A percentile compares a stretch with the other conserved stretches of the same genome.
phyloP scores from a whole-genome alignment of 257 asterid genomes.

The Capsicum pubescens region DNA sequence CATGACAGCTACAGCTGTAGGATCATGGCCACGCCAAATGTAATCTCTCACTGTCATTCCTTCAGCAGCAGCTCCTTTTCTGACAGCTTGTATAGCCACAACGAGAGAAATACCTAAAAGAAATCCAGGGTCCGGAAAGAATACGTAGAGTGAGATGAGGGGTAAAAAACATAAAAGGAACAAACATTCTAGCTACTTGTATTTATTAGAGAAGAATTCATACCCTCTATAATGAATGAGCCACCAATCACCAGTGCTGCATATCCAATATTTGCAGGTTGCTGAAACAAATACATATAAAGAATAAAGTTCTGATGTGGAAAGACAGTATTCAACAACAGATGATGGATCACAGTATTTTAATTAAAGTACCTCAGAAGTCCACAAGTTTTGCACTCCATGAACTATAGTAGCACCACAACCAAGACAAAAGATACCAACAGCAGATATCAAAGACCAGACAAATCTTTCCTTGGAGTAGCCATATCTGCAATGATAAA shows the following conservation, averaged over 20 bases:
- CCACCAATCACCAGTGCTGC: conserved; percentile 98
- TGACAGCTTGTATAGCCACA: conserved; percentile 93
- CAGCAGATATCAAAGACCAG: conserved; percentile 98
- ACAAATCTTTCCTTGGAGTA: conserved; percentile 97
- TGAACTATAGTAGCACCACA: conserved; percentile 96
- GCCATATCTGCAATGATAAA: conserved; percentile 69
- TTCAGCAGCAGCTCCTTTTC: conserved; percentile 99
- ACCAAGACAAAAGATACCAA: conserved; percentile 97
- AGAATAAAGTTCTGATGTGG: conserved; percentile 23
- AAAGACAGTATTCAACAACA: background rate
- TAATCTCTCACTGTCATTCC: conserved; percentile 94
- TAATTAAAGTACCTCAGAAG: conserved; percentile 62
- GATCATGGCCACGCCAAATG: conserved; percentile 99
- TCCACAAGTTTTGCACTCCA: conserved; percentile 94
- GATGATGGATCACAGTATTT: conserved; percentile 24
- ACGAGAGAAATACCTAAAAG: conserved; percentile 83
- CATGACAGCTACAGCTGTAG: conserved; percentile 99
- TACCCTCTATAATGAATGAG: conserved; percentile 92
- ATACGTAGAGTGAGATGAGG: background rate
- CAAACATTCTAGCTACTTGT: background rate
- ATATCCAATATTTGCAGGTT: conserved; percentile 88
- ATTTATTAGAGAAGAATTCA: conserved; percentile 24
- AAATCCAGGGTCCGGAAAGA: background rate
- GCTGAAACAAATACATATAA: conserved; percentile 48
- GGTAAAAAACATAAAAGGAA: background rate